Evolutionary conservation across 768 basidiomycete genomes (phyloP).

Genomic region (Filobasidium floriforme): DNA sequence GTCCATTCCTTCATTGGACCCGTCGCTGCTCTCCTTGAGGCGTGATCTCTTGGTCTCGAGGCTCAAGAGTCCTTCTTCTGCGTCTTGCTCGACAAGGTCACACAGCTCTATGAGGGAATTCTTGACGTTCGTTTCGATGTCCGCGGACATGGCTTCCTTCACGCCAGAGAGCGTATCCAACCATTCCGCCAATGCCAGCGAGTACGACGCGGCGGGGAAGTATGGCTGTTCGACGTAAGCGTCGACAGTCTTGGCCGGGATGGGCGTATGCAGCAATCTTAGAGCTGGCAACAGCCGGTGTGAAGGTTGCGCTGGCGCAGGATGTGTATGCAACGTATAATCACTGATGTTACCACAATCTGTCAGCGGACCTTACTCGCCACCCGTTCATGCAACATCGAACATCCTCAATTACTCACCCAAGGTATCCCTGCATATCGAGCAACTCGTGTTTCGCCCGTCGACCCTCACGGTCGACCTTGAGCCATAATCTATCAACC

Average conservation of each 20-base stretch:
- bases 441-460: slow-evolving; percentile 55
- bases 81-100: background rate
- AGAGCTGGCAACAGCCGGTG: slow-evolving; percentile 52
- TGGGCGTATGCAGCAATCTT: slow-evolving; percentile 30
- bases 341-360: slow-evolving; percentile 47
- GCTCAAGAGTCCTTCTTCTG: slow-evolving; percentile 1
- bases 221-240: slow-evolving; percentile 19
- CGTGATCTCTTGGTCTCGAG: background rate
- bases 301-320: slow-evolving; percentile 63
- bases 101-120: slow-evolving; percentile 3
- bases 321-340: slow-evolving; percentile 65
- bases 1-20: slow-evolving; percentile 4
- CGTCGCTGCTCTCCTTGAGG: background rate
- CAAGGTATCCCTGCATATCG: slow-evolving; percentile 68
- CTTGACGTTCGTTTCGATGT: slow-evolving; percentile 31
- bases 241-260: slow-evolving; percentile 11
- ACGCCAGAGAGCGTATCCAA: slow-evolving; percentile 23
- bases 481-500: slow-evolving; percentile 46
- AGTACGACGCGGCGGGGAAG: background rate
- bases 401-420: slow-evolving; percentile 49
- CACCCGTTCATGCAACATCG: background rate
- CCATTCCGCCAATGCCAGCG: background rate
- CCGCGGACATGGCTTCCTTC: slow-evolving; percentile 30
- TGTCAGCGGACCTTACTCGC: background rate
- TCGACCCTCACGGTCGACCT: slow-evolving; percentile 41